Evolutionary conservation across 2,329 filamentous ascomycete species (phyloP).

Genomic region (Cordyceps pruinosa): DNA sequence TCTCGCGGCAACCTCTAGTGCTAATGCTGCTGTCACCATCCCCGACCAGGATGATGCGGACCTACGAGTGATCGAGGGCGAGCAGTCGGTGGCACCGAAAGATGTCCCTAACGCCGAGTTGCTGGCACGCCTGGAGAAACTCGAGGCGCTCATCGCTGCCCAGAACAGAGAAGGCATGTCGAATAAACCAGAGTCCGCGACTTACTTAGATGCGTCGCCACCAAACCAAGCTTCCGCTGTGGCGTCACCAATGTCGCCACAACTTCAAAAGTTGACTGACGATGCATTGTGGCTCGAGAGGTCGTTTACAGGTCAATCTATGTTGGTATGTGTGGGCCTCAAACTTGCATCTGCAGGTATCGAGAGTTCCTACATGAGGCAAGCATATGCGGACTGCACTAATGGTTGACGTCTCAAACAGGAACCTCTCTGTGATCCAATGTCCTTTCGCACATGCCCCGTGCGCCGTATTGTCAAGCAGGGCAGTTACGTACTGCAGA

Average conservation of each 20-base stretch:
- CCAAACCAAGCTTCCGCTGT: slow-evolving; percentile 10
- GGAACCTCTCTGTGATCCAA: slow-evolving; percentile 26
- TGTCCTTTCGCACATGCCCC: slow-evolving; percentile 27
- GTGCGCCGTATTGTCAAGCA: slow-evolving; percentile 26
- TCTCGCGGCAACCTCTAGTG: slow-evolving; percentile 4
- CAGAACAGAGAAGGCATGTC: slow-evolving; percentile 13
- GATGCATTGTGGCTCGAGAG: slow-evolving; percentile 29
- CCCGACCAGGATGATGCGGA: neutral
- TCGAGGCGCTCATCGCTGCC: slow-evolving; percentile 21
- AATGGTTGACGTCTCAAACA: slow-evolving; percentile 10
- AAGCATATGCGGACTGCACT: neutral
- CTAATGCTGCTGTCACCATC: neutral
- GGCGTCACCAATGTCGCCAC: slow-evolving; percentile 20
- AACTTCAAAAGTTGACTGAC: slow-evolving; percentile 27
- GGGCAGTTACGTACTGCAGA: slow-evolving; percentile 27
- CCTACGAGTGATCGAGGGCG: neutral
- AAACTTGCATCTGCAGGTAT: neutral
- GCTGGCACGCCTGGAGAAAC: slow-evolving; percentile 21
- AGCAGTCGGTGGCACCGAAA: slow-evolving; percentile 9
- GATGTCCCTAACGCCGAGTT: slow-evolving; percentile 18
- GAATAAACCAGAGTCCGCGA: slow-evolving; percentile 4
- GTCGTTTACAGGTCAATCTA: slow-evolving; percentile 24
- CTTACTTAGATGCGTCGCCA: slow-evolving; percentile 1
- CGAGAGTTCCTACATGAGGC: neutral
- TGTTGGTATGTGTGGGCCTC: slow-evolving; percentile 21